Conservation (phyloP, 2,329 filamentous ascomycete genomes). For the Talaromyces sp. region DNA sequence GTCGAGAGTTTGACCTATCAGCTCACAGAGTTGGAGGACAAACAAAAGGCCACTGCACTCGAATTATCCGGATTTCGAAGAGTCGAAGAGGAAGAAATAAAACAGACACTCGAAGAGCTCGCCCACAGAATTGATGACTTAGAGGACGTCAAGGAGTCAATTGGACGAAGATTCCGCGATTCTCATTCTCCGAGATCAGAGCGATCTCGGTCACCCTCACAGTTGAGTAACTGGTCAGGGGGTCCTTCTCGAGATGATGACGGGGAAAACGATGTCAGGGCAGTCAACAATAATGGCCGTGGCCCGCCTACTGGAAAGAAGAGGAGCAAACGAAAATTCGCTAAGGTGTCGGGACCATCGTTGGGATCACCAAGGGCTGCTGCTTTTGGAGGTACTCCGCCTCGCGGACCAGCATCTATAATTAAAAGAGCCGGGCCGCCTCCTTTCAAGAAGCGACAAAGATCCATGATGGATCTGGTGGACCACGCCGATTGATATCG, state of each 20-base stretch:
- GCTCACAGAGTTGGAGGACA: conserved; percentile 7
- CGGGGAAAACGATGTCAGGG: not conserved
- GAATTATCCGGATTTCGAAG: conserved; percentile 3
- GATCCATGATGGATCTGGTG: conserved; percentile 8
- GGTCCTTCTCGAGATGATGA: not conserved
- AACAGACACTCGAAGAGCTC: not conserved
- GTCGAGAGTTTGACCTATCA: conserved; percentile 9
- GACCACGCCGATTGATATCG: not conserved
- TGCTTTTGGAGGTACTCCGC: not conserved
- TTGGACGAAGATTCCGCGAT: not conserved
- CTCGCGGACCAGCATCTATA: conserved; percentile 1
- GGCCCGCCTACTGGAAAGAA: not conserved
- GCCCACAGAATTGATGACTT: not conserved
- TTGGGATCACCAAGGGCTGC: not conserved
- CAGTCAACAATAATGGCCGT: not conserved
- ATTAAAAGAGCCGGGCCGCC: conserved; percentile 5
- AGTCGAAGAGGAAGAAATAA: not conserved
- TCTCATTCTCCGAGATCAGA: not conserved
- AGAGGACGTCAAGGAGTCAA: not conserved
- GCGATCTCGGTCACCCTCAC: not conserved
- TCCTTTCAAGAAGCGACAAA: conserved; percentile 9
- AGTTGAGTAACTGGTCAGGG: not conserved
- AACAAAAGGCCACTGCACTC: not conserved
- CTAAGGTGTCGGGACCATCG: not conserved
- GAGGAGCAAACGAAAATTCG: conserved; percentile 15